phyloP scores from a whole-genome alignment of 2,329 filamentous ascomycete species.

The Pyrenochaeta sp. region DNA sequence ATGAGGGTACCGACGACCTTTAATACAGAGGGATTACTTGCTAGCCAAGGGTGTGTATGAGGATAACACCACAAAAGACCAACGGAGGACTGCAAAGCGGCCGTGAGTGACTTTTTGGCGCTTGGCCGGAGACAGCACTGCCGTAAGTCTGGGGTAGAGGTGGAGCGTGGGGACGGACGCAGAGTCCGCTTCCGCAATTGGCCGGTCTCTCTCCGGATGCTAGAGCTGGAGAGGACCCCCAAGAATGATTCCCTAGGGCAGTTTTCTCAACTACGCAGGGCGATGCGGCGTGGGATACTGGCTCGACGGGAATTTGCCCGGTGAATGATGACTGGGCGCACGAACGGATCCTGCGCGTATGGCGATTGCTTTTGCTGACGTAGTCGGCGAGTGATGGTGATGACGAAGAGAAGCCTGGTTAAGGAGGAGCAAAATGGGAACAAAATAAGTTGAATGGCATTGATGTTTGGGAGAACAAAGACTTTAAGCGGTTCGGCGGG shows the following conservation, averaged over 20 bases:
- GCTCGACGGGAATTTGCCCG: slow-evolving; percentile 18
- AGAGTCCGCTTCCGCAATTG: slow-evolving; percentile 35
- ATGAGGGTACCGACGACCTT: slow-evolving; percentile 15
- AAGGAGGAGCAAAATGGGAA: slow-evolving; percentile 6
- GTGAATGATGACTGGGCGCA: slow-evolving; percentile 25
- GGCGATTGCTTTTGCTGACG: slow-evolving; percentile 32
- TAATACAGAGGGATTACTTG: slow-evolving; percentile 14
- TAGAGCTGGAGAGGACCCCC: slow-evolving; percentile 32
- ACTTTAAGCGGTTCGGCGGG: slow-evolving; percentile 34
- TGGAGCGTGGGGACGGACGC: slow-evolving; percentile 40
- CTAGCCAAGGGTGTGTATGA: slow-evolving; percentile 19
- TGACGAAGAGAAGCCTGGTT: slow-evolving; percentile 10
- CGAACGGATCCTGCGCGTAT: slow-evolving; percentile 33
- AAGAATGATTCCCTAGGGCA: slow-evolving; percentile 32
- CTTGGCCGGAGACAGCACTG: slow-evolving; percentile 20
- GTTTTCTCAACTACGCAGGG: slow-evolving; percentile 31
- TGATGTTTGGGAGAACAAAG: slow-evolving; percentile 18
- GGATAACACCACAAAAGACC: slow-evolving; percentile 29
- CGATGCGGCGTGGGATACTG: slow-evolving; percentile 37
- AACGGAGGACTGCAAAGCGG: slow-evolving; percentile 17
- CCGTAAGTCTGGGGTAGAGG: slow-evolving; percentile 38
- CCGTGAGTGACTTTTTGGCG: slow-evolving; percentile 20
- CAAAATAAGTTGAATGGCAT: slow-evolving; percentile 5
- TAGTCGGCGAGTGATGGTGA: slow-evolving; percentile 8
- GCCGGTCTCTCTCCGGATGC: slow-evolving; percentile 26